A percentile compares a stretch with the other conserved stretches of the same genome.
Evolutionary conservation across 1,284 basidiomycete species (phyloP).

Genomic region (Earliella scabrosa): DNA sequence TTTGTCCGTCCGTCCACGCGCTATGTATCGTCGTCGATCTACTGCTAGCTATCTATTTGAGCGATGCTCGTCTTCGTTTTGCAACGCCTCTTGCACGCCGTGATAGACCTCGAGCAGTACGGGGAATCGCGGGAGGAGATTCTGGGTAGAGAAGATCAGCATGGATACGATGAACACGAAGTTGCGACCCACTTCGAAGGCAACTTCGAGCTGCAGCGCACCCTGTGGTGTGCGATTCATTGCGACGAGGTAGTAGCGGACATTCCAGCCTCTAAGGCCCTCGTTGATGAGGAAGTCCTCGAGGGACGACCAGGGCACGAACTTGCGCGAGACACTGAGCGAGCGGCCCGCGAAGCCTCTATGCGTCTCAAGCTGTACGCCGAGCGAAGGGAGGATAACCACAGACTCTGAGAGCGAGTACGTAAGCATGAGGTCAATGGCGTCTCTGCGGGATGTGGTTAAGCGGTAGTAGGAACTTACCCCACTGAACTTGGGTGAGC

Average conservation of each 20-base stretch:
- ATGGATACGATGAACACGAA: too few relatives aligned
- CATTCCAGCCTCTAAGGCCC: slow-evolving; percentile 69
- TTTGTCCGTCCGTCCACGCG: background rate
- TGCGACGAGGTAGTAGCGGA: slow-evolving; percentile 68
- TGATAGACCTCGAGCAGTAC: slow-evolving; percentile 63
- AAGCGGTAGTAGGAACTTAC: slow-evolving; percentile 35
- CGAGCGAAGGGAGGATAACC: slow-evolving; percentile 63
- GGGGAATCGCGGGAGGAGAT: slow-evolving; percentile 64
- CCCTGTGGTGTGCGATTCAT: slow-evolving; percentile 41
- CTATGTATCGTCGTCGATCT: slow-evolving; percentile 9
- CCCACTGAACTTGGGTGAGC: slow-evolving; percentile 55
- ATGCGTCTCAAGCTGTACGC: slow-evolving; percentile 74
- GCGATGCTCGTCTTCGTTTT: slow-evolving; percentile 4
- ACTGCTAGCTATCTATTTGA: slow-evolving; percentile 7
- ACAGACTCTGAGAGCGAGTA: slow-evolving; percentile 73
- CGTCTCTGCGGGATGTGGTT: background rate
- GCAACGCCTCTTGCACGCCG: slow-evolving; percentile 48
- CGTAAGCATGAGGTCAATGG: background rate
- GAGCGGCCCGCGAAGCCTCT: slow-evolving; percentile 54
- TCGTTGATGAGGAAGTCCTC: slow-evolving; percentile 76
- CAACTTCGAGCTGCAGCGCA: slow-evolving; percentile 46
- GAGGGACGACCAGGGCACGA: slow-evolving; percentile 59
- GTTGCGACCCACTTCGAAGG: slow-evolving; percentile 49
- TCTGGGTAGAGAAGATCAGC: slow-evolving; percentile 53
- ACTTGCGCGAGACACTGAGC: slow-evolving; percentile 52